phyloP scores from a whole-genome alignment of 257 asterid genomes.

The Przewalskia tangutica region DNA sequence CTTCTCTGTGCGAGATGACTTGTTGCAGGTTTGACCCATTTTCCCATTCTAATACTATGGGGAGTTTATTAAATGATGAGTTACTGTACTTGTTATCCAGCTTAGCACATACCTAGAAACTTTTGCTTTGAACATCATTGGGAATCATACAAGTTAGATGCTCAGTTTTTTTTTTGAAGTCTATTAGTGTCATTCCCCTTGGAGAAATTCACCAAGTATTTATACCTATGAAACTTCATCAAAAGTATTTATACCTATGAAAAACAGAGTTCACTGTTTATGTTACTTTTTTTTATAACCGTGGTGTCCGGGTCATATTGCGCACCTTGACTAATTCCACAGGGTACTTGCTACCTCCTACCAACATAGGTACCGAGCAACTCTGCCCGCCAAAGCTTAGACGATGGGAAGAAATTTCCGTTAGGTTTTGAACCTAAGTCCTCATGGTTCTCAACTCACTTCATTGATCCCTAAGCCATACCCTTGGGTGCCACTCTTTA shows the following conservation, averaged over 20 bases:
- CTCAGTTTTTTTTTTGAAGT: neutral
- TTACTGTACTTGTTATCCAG: neutral
- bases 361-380: neutral
- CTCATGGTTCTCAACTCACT: neutral
- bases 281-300: neutral
- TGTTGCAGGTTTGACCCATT: constrained; percentile 60
- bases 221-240: neutral
- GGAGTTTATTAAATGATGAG: neutral
- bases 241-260: neutral
- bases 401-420: neutral
- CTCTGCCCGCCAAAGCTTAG: neutral
- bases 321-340: neutral
- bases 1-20: constrained; percentile 88
- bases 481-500: neutral
- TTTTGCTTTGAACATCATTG: neutral
- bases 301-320: neutral
- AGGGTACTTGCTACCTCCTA: neutral
- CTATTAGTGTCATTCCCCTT: neutral
- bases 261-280: neutral
- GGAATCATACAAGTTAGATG: neutral
- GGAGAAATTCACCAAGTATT: neutral
- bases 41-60: neutral
- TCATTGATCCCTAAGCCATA: neutral
- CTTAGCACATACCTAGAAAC: neutral
- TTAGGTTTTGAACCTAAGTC: neutral